phyloP scores from a whole-genome alignment of 306 rosid species.

The Corylus americana region DNA sequence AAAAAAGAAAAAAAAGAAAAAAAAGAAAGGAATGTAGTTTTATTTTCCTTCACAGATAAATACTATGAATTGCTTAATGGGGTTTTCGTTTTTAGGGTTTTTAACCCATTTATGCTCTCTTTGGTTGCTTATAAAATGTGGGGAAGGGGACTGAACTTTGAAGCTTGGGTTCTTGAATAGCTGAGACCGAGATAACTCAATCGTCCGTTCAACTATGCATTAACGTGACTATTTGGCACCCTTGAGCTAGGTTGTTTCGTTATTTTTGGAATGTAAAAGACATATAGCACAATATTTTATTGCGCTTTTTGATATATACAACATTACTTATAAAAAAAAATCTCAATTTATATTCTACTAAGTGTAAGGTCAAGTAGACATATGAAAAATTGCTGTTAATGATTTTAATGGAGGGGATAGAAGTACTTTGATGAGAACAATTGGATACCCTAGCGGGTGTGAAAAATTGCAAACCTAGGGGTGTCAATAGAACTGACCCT shows the following conservation, averaged over 20 bases:
- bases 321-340: no score
- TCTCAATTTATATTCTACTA: no score
- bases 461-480: not conserved
- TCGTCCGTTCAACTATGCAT: not conserved
- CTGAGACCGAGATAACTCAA: not conserved
- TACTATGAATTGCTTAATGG: not conserved
- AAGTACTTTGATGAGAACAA: not conserved
- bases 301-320: no score
- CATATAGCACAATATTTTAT: not conserved
- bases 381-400: not conserved
- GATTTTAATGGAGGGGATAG: not conserved
- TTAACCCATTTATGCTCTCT: not conserved
- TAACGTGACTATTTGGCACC: not conserved
- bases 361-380: not conserved
- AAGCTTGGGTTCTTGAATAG: not conserved
- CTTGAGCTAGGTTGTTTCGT: not conserved
- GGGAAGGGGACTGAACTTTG: conserved; percentile 2
- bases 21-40: not conserved
- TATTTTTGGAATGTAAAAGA: not conserved
- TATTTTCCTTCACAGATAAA: not conserved
- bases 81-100: not conserved
- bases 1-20: no score
- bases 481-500: not conserved
- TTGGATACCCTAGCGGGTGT: not conserved
- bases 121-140: not conserved